A percentile compares a stretch with the other conserved stretches of the same genome.
Evolutionary conservation across 257 asterid genomes (phyloP).

Genomic region (Thymus mandschuricus): DNA sequence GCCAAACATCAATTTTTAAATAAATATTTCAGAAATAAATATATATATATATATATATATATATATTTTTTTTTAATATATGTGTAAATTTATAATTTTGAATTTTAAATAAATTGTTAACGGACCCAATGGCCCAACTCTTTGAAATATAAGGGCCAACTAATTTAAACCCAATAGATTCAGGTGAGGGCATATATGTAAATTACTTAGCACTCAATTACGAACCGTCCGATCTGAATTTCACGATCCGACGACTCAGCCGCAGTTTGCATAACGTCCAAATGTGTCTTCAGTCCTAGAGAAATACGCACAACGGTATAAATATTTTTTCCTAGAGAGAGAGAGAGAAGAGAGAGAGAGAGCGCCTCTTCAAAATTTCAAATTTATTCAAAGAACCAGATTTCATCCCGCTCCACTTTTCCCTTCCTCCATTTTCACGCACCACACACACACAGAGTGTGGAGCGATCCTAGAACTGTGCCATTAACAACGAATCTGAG

Average conservation of each 20-base stretch:
- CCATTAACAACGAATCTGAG: slow-evolving; percentile 15
- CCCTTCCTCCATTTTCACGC: slow-evolving; percentile 39
- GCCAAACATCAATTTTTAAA: too few relatives aligned
- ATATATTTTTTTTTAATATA: too few relatives aligned
- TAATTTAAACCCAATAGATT: neutral
- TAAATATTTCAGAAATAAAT: too few relatives aligned
- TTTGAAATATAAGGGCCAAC: neutral
- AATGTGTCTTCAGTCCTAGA: too few relatives aligned
- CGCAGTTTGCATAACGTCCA: neutral
- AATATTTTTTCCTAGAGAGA: neutral
- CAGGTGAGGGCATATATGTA: slow-evolving; percentile 8
- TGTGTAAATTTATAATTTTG: too few relatives aligned
- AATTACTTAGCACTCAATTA: neutral
- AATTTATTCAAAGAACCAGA: slow-evolving; percentile 19
- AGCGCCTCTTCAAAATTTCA: slow-evolving; percentile 38
- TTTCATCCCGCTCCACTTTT: slow-evolving; percentile 36
- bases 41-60: too few relatives aligned
- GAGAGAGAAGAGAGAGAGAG: neutral
- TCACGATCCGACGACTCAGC: slow-evolving; percentile 7
- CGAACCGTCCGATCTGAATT: slow-evolving; percentile 31
- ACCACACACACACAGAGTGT: neutral
- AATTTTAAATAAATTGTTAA: too few relatives aligned
- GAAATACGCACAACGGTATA: too few relatives aligned
- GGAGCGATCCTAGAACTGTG: neutral
- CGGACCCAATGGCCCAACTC: neutral